Evolutionary conservation across 2,329 filamentous ascomycete genomes (phyloP), one percentile per base, ranked within the genome.

Genomic region (Pseudogymnoascus sp.): DNA sequence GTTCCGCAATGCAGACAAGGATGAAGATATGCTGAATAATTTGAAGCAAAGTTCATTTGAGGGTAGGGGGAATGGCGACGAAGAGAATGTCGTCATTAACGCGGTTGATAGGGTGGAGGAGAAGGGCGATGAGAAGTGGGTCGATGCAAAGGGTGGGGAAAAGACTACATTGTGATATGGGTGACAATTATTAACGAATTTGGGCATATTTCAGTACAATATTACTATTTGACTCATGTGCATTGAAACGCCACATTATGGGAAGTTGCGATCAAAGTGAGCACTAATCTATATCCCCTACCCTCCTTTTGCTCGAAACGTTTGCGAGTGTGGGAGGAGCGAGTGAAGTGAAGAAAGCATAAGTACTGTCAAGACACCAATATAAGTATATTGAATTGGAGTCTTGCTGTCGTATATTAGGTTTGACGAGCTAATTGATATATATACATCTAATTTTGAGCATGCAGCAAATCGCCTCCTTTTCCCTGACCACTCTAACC

Each of bases 11-110:
- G 78, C 88, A 8, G 89, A 92, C 71, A 76, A 74, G 26, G 78
- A 86, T 67, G 89, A 92, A 72, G 89, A 91, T 73, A 78, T 80
- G 69, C 77, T 88, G 68, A 92, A 92, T 74, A 81, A 85, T 80
- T 74, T 84, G 29, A 21, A 57, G n/a, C 7, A 34, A 21, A 10
- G 70, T 68, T 3, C 62, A 67, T 54, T 31, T 72, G 40, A 64
- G 63, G 45, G 63, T 21, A 51, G 18, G 10, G 21, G 12, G 1
- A 67, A 69, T 62, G 65, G 69, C 65, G 60, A 68, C 10, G 68
- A 71, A 34, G 66, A 70, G 60, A 39, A 36, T 23, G 47, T 59
- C 64, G 34, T 29, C 47, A 23, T 57, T 26, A 18, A 57, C 51
- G 51, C n/a, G 29, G 51, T 57, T 34, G 51, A 57, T 36, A 57